Evolutionary conservation across 495 filamentous ascomycete species (phyloP).

Genomic region (Aspergillus haitiensis): DNA sequence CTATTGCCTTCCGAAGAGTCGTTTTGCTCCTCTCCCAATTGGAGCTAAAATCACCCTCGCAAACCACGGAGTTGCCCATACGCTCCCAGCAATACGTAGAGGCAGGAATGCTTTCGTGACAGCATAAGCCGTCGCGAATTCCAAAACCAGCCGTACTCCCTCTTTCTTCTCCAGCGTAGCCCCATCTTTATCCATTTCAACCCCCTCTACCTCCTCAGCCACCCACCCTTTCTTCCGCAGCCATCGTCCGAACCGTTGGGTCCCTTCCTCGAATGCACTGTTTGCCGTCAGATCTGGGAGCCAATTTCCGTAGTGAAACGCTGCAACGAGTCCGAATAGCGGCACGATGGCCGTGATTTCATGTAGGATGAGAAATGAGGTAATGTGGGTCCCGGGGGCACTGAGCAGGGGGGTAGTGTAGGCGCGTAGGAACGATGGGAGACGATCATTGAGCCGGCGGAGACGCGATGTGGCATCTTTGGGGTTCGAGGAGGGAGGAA

Average conservation of each 20-base stretch:
- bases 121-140: constrained; percentile 85
- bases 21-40: constrained; percentile 35
- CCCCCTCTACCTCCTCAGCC: constrained; percentile 38
- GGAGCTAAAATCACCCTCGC: constrained; percentile 64
- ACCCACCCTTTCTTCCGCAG: constrained; percentile 63
- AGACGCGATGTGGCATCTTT: constrained; percentile 49
- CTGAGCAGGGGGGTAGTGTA: constrained; percentile 67
- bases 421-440: constrained; percentile 59
- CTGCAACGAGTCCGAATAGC: constrained; percentile 67
- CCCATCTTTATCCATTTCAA: constrained; percentile 3
- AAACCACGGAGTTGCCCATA: constrained; percentile 95
- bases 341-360: constrained; percentile 86
- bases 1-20: constrained; percentile 40
- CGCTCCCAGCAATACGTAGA: constrained; percentile 67
- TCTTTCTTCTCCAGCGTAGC: constrained; percentile 17
- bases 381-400: constrained; percentile 79
- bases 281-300: constrained; percentile 56
- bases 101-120: constrained; percentile 84
- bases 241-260: constrained; percentile 58
- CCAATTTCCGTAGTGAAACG: constrained; percentile 75
- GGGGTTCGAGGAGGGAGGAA: constrained; percentile 24
- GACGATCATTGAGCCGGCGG: constrained; percentile 58
- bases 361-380: constrained; percentile 86
- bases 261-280: constrained; percentile 52
- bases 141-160: constrained; percentile 57